Percentiles rank a stretch among this genome's conserved stretches.
Conservation (phyloP, 1,284 basidiomycete genomes). For the Phellopilus nigrolimitatus region DNA sequence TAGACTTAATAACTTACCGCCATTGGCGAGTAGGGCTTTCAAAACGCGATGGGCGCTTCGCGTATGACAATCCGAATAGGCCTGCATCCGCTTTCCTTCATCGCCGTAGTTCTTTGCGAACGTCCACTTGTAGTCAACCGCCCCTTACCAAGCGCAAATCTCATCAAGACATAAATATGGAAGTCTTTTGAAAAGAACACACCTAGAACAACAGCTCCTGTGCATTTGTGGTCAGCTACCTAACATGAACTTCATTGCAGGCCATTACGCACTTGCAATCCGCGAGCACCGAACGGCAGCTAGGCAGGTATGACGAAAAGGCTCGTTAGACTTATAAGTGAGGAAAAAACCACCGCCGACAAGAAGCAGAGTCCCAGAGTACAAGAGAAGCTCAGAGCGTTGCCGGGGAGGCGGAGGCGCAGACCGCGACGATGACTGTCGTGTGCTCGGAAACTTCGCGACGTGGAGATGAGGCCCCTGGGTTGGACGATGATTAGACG, state of each 20-base stretch:
- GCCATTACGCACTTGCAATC: conserved; percentile 47
- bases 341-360: conserved; percentile 37
- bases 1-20: conserved; percentile 47
- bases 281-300: conserved; percentile 72
- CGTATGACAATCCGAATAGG: conserved; percentile 74
- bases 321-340: conserved; percentile 56
- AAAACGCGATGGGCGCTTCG: conserved; percentile 77
- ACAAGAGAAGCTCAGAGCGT: conserved; percentile 13
- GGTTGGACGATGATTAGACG: not conserved
- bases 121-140: conserved; percentile 82
- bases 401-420: conserved; percentile 1
- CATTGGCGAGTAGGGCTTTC: conserved; percentile 80
- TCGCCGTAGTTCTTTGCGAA: conserved; percentile 58
- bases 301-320: conserved; percentile 58
- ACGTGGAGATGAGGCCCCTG: not conserved
- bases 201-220: conserved; percentile 55
- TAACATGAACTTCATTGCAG: not conserved
- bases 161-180: not conserved
- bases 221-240: conserved; percentile 1
- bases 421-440: not conserved
- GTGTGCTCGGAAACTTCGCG: not conserved
- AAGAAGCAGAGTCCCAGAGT: conserved; percentile 15
- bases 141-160: conserved; percentile 30
- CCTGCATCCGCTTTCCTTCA: conserved; percentile 49
- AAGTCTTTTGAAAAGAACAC: not conserved